These are phyloP conservation scores for Podospora australis DNA, from an alignment of 495 filamentous ascomycete genomes.

Conservation along the genomic window DNA sequence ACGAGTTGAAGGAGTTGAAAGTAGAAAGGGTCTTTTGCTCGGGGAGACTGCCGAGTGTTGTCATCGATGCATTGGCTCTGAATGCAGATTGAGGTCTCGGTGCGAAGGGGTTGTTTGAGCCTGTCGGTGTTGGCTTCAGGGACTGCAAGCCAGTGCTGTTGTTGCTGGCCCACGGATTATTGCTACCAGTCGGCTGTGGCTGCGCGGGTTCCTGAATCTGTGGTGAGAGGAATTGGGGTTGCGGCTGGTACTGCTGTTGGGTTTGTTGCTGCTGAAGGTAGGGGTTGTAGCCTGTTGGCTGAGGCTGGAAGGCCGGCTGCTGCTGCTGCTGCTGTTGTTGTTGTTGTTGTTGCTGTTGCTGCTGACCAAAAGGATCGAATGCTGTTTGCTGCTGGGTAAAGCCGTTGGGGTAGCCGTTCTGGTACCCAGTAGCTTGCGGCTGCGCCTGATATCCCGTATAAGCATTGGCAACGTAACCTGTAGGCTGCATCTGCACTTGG, in stretches of 20 bases:
- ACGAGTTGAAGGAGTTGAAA: conserved; percentile 23
- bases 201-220: conserved; percentile 54
- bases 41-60: conserved; percentile 60
- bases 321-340: conserved; percentile 52
- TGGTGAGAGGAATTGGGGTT: conserved; percentile 48
- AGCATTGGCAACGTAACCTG: conserved; percentile 79
- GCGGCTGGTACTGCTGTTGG: conserved; percentile 44
- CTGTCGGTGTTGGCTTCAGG: conserved; percentile 64
- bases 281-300: conserved; percentile 75
- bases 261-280: conserved; percentile 52
- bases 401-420: conserved; percentile 48
- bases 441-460: conserved; percentile 50
- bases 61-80: conserved; percentile 47
- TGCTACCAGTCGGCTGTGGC: conserved; percentile 72
- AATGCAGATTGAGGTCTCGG: conserved; percentile 34
- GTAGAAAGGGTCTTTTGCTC: conserved; percentile 61
- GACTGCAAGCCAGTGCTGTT: conserved; percentile 33
- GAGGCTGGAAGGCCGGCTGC: conserved; percentile 56
- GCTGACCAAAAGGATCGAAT: conserved; percentile 45
- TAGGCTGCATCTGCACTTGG: conserved; percentile 64
- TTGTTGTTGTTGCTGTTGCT: conserved; percentile 54
- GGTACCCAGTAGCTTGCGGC: conserved; percentile 56
- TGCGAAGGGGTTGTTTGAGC: conserved; percentile 96
- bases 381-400: conserved; percentile 31
- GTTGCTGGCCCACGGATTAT: conserved; percentile 71